Evolutionary conservation across 2,329 filamentous ascomycete species (phyloP).

Genomic region (Verticillium longisporum): DNA sequence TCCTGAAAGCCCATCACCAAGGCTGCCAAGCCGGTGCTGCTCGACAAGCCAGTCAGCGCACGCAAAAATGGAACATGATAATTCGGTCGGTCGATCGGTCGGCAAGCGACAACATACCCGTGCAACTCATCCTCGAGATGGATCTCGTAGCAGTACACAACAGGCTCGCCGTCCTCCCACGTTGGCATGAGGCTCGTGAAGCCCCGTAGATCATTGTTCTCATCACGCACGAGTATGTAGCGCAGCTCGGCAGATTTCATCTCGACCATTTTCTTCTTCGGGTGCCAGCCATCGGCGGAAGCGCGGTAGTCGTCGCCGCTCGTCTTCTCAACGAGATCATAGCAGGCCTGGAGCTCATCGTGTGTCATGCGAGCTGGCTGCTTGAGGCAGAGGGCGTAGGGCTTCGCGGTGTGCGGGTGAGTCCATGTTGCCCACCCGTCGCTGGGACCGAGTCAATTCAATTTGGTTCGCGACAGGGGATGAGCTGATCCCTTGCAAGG

Average conservation of each 20-base stretch:
- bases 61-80: neutral
- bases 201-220: slow-evolving; percentile 29
- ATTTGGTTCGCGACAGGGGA: neutral
- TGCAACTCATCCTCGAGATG: slow-evolving; percentile 54
- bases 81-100: neutral
- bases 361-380: slow-evolving; percentile 28
- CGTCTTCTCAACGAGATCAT: slow-evolving; percentile 53
- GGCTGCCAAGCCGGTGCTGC: slow-evolving; percentile 55
- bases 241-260: slow-evolving; percentile 62
- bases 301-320: slow-evolving; percentile 57
- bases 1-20: slow-evolving; percentile 52
- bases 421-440: slow-evolving; percentile 36
- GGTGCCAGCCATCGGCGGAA: slow-evolving; percentile 59
- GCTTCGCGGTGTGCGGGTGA: slow-evolving; percentile 35
- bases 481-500: neutral
- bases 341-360: slow-evolving; percentile 45
- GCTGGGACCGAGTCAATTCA: slow-evolving; percentile 2
- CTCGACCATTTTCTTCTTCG: slow-evolving; percentile 53
- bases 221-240: slow-evolving; percentile 55
- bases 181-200: slow-evolving; percentile 69
- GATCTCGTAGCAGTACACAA: slow-evolving; percentile 75
- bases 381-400: slow-evolving; percentile 38
- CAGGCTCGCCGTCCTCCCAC: slow-evolving; percentile 56
- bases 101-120: slow-evolving; percentile 30
- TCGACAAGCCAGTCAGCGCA: neutral